Conservation (phyloP, 345 rosid species). For the Barbarea vulgaris region DNA sequence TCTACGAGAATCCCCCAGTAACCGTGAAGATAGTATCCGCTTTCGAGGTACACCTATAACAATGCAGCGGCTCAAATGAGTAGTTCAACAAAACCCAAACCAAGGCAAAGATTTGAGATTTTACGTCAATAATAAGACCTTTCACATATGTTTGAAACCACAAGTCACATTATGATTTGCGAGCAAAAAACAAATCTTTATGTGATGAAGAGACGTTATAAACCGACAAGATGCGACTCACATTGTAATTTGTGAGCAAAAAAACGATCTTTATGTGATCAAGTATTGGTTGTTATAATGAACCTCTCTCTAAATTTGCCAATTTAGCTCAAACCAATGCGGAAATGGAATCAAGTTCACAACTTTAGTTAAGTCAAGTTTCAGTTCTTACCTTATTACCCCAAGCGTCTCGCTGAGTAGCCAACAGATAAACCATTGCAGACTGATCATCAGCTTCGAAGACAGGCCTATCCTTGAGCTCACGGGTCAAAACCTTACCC, state of each 20-base stretch:
- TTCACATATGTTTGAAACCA: background rate
- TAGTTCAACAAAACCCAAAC: constrained; percentile 9
- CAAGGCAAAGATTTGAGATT: background rate
- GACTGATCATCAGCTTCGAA: constrained; percentile 85
- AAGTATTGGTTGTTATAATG: background rate
- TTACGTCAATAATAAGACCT: background rate
- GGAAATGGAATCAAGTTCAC: background rate
- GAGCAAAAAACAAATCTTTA: background rate
- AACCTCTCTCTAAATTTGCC: background rate
- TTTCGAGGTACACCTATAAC: constrained; percentile 58
- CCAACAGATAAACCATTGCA: constrained; percentile 70
- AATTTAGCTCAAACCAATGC: constrained; percentile 4
- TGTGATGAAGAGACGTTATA: background rate
- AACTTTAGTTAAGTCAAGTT: background rate
- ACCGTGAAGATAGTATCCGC: constrained; percentile 71
- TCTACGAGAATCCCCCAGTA: constrained; percentile 76
- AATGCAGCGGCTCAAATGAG: constrained; percentile 12
- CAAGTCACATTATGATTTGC: constrained; percentile 8
- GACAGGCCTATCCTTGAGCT: constrained; percentile 61
- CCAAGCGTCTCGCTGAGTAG: constrained; percentile 67
- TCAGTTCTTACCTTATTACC: constrained; percentile 51
- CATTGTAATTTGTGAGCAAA: background rate
- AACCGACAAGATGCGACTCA: background rate
- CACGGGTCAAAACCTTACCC: constrained; percentile 60
- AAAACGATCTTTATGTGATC: background rate